phyloP scores from a whole-genome alignment of 2,329 filamentous ascomycete genomes.

The Neurospora crassa region DNA sequence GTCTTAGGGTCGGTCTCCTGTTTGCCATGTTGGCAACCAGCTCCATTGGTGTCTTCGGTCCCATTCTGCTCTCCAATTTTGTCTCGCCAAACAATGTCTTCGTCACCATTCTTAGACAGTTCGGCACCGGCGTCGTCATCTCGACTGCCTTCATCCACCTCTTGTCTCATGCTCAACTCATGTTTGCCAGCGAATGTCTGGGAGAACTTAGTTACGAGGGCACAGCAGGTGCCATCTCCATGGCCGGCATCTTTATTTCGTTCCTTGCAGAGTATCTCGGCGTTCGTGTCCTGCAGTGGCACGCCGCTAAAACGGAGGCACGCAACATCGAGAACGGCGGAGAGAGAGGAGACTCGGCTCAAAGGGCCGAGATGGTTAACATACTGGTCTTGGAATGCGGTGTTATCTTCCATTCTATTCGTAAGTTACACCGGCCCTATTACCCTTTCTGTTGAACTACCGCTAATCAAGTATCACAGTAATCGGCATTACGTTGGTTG shows the following conservation, averaged over 20 bases:
- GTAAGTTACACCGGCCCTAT: conserved; percentile 29
- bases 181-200: conserved; percentile 64
- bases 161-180: conserved; percentile 61
- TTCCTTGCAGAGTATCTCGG: conserved; percentile 63
- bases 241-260: conserved; percentile 64
- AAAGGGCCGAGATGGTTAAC: conserved; percentile 40
- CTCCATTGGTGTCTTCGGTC: conserved; percentile 55
- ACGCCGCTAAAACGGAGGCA: conserved; percentile 16
- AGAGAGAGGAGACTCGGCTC: conserved; percentile 5
- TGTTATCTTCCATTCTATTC: conserved; percentile 64
- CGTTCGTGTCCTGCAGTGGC: conserved; percentile 42
- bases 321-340: conserved; percentile 13
- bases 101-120: conserved; percentile 61
- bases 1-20: conserved; percentile 58
- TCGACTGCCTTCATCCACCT: conserved; percentile 64
- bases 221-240: conserved; percentile 59
- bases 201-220: conserved; percentile 57
- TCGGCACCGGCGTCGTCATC: conserved; percentile 64
- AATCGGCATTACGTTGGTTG: conserved; percentile 57
- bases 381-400: conserved; percentile 65
- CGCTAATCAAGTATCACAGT: conserved; percentile 28
- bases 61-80: conserved; percentile 52
- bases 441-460: neutral
- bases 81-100: conserved; percentile 40
- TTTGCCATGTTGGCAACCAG: conserved; percentile 65